These are phyloP conservation scores for Penicillium riverlandense DNA, from an alignment of 495 filamentous ascomycete genomes.

Conservation along the genomic window DNA sequence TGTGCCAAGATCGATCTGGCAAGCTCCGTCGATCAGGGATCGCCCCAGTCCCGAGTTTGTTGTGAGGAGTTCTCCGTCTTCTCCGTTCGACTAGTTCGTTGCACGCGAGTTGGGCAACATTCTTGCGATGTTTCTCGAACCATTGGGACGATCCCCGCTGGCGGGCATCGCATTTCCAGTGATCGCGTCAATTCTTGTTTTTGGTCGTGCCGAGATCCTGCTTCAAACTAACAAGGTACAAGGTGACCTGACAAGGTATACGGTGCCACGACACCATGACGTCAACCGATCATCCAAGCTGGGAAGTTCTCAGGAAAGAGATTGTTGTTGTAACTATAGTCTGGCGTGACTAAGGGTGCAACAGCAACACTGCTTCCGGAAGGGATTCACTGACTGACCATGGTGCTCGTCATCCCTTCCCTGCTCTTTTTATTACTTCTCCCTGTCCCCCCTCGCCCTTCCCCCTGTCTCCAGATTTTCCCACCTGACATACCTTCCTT, in stretches of 20 bases:
- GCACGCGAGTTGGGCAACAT: too few relatives aligned
- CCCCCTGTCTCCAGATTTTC: not conserved
- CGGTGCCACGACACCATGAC: conserved; percentile 2
- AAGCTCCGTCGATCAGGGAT: too few relatives aligned
- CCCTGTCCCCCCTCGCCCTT: not conserved
- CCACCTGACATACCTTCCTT: conserved; percentile 11
- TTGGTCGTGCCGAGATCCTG: too few relatives aligned
- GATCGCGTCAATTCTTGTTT: not conserved
- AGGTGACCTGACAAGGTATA: too few relatives aligned
- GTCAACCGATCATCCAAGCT: conserved; percentile 2
- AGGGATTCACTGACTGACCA: too few relatives aligned
- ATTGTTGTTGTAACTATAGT: not conserved
- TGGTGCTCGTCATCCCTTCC: not conserved
- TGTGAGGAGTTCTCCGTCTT: too few relatives aligned
- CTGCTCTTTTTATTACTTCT: conserved; percentile 4
- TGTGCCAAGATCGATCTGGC: conserved; percentile 5
- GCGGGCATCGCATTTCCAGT: too few relatives aligned
- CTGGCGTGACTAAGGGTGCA: too few relatives aligned
- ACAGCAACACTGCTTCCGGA: not conserved
- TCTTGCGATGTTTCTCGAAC: too few relatives aligned
- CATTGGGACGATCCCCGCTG: too few relatives aligned
- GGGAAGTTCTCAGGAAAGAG: not conserved
- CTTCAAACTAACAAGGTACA: not conserved
- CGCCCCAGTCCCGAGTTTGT: too few relatives aligned
- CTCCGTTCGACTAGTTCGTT: too few relatives aligned